These are phyloP conservation scores for Phlebiopsis gigantea DNA, from an alignment of 768 basidiomycete species.

Conservation along the genomic window DNA sequence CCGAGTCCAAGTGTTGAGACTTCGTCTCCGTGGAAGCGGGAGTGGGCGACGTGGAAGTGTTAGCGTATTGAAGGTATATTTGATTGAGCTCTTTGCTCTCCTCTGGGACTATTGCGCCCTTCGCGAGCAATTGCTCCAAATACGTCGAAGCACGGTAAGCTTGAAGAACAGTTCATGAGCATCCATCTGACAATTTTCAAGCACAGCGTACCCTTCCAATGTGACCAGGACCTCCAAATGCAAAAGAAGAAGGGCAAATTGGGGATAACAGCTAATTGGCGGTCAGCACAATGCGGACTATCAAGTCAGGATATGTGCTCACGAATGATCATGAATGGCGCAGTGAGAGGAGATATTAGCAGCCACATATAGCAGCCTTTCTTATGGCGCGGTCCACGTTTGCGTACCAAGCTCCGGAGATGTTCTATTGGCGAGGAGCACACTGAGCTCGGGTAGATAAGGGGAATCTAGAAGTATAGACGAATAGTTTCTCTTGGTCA, in stretches of 20 bases:
- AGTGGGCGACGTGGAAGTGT: constrained; percentile 15
- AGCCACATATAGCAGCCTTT: constrained; percentile 66
- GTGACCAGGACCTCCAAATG: constrained; percentile 80
- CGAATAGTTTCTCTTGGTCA: constrained; percentile 15
- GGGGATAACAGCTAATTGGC: constrained; percentile 60
- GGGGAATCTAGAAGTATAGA: constrained; percentile 41
- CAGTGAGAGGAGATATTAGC: constrained; percentile 60
- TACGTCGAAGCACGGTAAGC: constrained; percentile 70
- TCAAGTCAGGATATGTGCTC: constrained; percentile 25
- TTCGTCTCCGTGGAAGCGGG: neutral
- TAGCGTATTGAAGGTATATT: constrained; percentile 40
- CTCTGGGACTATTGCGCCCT: constrained; percentile 51
- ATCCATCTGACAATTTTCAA: neutral
- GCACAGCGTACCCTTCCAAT: constrained; percentile 58
- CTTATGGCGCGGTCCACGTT: constrained; percentile 57
- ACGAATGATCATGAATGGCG: constrained; percentile 79
- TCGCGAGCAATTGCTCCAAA: constrained; percentile 53
- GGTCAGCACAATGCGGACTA: neutral
- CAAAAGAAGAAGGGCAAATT: constrained; percentile 86
- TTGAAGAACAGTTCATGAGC: constrained; percentile 23
- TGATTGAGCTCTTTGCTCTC: constrained; percentile 49
- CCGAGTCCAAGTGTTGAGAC: constrained; percentile 11
- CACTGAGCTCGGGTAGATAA: constrained; percentile 45
- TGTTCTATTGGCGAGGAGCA: constrained; percentile 36
- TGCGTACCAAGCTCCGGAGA: constrained; percentile 44